A percentile compares a stretch with the other conserved stretches of the same genome.
These are phyloP conservation scores for Capsicum baccatum DNA, from an alignment of 257 asterid genomes.

Conservation along the genomic window DNA sequence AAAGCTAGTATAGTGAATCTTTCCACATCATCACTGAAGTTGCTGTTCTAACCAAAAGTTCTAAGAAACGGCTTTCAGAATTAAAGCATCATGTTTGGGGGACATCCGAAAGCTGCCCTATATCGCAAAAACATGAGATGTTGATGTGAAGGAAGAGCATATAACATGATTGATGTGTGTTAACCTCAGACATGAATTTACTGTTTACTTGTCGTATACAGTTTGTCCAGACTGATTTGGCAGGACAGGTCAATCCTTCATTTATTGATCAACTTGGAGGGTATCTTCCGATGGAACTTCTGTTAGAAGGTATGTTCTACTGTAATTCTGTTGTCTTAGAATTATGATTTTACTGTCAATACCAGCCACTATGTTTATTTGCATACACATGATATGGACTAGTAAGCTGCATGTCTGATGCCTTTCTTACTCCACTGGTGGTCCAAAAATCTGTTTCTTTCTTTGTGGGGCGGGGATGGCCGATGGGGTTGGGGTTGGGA, in stretches of 20 bases:
- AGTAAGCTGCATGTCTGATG: background rate
- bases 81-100: background rate
- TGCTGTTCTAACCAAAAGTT: background rate
- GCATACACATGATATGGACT: background rate
- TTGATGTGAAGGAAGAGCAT: background rate
- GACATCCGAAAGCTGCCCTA: background rate
- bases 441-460: background rate
- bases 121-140: background rate
- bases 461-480: background rate
- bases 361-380: background rate
- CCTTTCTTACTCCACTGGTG: background rate
- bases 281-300: constrained; percentile 79
- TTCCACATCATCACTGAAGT: background rate
- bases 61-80: background rate
- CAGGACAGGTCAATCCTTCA: constrained; percentile 50
- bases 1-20: background rate
- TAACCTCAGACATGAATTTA: background rate
- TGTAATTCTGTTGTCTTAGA: constrained; percentile 11
- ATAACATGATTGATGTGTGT: constrained; percentile 27
- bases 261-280: constrained; percentile 62
- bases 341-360: background rate
- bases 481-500: background rate
- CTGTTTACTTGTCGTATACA: constrained; percentile 42
- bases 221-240: constrained; percentile 86
- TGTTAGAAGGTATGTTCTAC: constrained; percentile 64